Evolutionary conservation across 75 land plant genomes (phyloP), one percentile per base, ranked within the genome.

Genomic region (Cryptomeria japonica): DNA sequence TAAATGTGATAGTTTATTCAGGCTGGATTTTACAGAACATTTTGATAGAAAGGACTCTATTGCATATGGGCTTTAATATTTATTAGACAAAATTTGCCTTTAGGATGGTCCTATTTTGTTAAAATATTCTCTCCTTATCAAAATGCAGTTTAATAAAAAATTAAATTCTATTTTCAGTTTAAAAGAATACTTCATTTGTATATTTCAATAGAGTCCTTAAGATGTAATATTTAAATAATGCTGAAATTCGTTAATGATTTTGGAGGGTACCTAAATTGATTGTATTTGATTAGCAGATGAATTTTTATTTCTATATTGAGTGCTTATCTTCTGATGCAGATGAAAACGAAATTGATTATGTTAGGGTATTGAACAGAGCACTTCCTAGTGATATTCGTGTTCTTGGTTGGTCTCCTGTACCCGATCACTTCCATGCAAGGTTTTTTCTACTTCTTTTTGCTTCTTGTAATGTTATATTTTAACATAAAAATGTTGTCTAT

Each of bases 371-470:
- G 68, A 98, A 98, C 86, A 88, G 93, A 72, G 96, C 93, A 12
- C 96, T 98, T 78, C 99, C 99, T 64, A 89, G 88, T 25, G 99
- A 98, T 88, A 98, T 98, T 56, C 93, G 99, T 84, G 91, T 98
- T 84, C 84, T 95, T 28, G 98, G 99, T 34, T 98, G 99, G 99
- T 95, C 89, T 89, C 93, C 99, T 89, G 92, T 89, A 86, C 92
- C 97, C 22, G 51, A 9, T 39, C 94, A 91, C 87, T 96, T 98
- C 90, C 90, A 90, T 90, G 97, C 99, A 91, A 95, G 99, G 99
- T 98, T 58, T 39, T 46, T 38, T 44, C 58, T 58, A 84, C n/a
- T 31, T 32, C 39, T 84, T 34, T 8, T 83, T 85, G 49, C 39
- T 70, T 87, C 58, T 47, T 75, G 77, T 75, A 75, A 75, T 75